Evolutionary conservation across 257 asterid genomes (phyloP), one percentile per base, ranked within the genome.

Genomic region (Plectranthus barbatus): DNA sequence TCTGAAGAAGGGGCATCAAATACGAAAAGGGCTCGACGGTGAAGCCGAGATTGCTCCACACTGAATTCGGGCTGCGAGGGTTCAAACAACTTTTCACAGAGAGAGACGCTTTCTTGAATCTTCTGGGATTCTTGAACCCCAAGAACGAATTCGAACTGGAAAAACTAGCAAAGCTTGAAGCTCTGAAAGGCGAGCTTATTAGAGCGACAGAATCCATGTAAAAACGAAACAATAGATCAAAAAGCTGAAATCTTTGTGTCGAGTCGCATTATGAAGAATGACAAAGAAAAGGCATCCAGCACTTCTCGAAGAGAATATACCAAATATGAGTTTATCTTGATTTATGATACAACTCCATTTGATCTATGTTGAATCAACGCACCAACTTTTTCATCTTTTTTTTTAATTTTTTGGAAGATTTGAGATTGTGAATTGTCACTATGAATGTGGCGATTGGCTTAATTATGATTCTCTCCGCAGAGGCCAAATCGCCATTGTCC

Each of bases 171-270:
- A 68, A 75, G 67, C 67, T 53, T 14, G 52, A 57, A 33, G 77
- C 73, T 56, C 61, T 66, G 58, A 71, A 66, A 0, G 86, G 70
- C 48, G 76, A 70, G 71, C 14, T 66, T 15, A 75, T 44, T 39
- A 62, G 2, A 9, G 72, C 31, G 21, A 76, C 57, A 41, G 89
- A 74, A 54, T 66, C 89, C 96, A 89, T 89, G 53, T n/a, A n/a
- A 26, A 26, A 26, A 26, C 31, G 26, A 33, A 56, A 60, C 15
- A 20, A 26, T 24, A n/a, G 56, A 10, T 54, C 17, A 63, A 10
- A 37, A 33, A 11, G 61, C 9, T 18, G 73, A 33, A 39, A 31
- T 41, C 19, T 75, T 24, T 29, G 20, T 20, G 69, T 14, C 40
- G 50, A 31, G 23, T 19, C 7, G 5, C 69, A 70, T 56, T 44